Evolutionary conservation across 2,329 filamentous ascomycete species (phyloP).

Genomic region (Talaromyces sp.): DNA sequence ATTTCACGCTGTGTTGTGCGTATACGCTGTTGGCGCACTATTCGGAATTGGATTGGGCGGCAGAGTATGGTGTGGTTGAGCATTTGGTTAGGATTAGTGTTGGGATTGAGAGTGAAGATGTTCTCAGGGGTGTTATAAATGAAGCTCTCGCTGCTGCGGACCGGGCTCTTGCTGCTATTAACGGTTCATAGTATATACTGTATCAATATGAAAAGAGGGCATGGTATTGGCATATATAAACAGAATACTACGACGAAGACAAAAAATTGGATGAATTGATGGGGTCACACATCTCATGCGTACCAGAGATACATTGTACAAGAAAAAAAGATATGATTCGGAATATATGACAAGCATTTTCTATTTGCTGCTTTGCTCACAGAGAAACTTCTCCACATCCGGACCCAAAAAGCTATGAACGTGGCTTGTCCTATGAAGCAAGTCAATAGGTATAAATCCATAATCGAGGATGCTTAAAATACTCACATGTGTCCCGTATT

Average conservation of each 20-base stretch:
- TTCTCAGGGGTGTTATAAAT: neutral
- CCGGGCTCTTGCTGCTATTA: neutral
- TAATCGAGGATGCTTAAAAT: neutral
- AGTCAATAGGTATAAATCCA: neutral
- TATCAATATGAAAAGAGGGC: neutral
- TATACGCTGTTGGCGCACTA: constrained; percentile 26
- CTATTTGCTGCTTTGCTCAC: neutral
- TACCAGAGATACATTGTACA: neutral
- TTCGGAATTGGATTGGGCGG: constrained; percentile 29
- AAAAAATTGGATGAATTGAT: neutral
- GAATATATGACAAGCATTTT: neutral
- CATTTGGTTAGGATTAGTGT: constrained; percentile 24
- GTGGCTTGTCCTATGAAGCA: neutral
- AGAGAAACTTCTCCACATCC: neutral
- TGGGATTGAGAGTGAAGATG: constrained; percentile 18
- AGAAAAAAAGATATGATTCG: neutral
- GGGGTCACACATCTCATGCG: too few relatives aligned
- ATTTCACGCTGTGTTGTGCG: constrained; percentile 27
- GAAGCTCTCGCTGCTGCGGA: neutral
- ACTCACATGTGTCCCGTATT: neutral
- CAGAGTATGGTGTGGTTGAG: constrained; percentile 26
- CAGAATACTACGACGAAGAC: neutral
- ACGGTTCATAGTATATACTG: neutral
- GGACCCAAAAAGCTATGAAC: neutral
- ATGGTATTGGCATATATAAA: neutral